Evolutionary conservation across 352 stramenopile species (phyloP), one percentile per base, ranked within the genome.

Genomic region (Halophytophthora polymorphica): DNA sequence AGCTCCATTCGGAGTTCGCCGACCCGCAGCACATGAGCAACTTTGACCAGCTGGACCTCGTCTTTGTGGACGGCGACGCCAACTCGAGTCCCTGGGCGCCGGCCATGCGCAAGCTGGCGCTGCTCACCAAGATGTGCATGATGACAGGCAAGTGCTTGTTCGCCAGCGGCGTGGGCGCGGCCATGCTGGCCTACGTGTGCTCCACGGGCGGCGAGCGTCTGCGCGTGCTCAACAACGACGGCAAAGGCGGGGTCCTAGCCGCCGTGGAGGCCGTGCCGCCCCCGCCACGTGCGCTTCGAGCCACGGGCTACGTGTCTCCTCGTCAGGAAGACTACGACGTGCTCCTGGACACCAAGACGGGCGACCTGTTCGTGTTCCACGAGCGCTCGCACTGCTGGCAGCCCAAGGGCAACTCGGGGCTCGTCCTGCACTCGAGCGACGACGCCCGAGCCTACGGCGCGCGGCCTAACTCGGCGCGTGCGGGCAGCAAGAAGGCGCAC

Each of bases 101-200:
- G 0, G 66, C 60, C 28, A 69, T 86, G 56, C 73, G 74, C 34
- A 86, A 92, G 45, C 62, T 93, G 8, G 45, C 64, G 29, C 43
- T 88, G 18, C 58, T 88, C 15, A 69, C 66, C 18, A 93, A 93
- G 59, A 90, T 92, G 81, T 93, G 83, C 59, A 92, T 90, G 81
- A 89, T 92, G 79, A 92, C 83, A 11, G 83, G 82, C 34, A 93
- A 93, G 45, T 93, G 83, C 21, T 71, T 83, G 13, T 93, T 83
- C 51, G 79, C 68, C 25, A 83, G 66, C 46, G 69, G 73, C 15
- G 48, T 92, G 17, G 81, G 79, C 12, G 81, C 83, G 2, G 53
- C 52, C 3, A 43, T 92, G 31, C 34, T 93, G 8, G 68, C 81
- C 15, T 92, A 83, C 51, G 43, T 90, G 31, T 90, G 81, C 35